These are phyloP conservation scores for Yamadazyma diospyri DNA, from an alignment of 1,139 yeast genomes.

Conservation along the genomic window DNA sequence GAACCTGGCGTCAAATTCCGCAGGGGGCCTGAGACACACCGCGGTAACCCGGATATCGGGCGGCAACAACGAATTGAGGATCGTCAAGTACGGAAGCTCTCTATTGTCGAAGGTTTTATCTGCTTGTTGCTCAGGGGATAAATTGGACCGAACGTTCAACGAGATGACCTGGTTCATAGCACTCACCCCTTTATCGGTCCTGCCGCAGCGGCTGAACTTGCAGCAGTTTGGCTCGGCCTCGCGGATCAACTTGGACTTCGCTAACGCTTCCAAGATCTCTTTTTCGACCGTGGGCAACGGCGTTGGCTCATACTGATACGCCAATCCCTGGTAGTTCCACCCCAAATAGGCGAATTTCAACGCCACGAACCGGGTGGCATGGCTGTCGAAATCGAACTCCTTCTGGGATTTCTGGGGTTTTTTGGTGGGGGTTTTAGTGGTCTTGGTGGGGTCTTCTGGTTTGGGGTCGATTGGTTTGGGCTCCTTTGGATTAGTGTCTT, in stretches of 20 bases:
- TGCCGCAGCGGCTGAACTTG: conserved; percentile 85
- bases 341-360: conserved; percentile 84
- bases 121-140: conserved; percentile 55
- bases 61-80: conserved; percentile 77
- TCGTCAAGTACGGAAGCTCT: conserved; percentile 75
- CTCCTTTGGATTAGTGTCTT: not conserved
- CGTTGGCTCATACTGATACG: conserved; percentile 70
- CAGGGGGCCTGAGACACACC: conserved; percentile 78
- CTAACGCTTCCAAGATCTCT: conserved; percentile 65
- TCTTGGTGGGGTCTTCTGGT: not conserved
- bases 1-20: conserved; percentile 85
- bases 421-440: not conserved
- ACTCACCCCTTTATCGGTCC: conserved; percentile 96
- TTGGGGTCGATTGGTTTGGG: not conserved
- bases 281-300: conserved; percentile 88
- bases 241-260: conserved; percentile 63
- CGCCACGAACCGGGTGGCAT: conserved; percentile 70
- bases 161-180: conserved; percentile 96
- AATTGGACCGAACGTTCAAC: conserved; percentile 65
- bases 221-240: conserved; percentile 58
- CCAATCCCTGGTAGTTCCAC: conserved; percentile 91
- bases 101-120: conserved; percentile 51
- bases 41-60: conserved; percentile 79
- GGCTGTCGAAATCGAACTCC: conserved; percentile 65
- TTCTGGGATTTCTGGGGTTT: conserved; percentile 28